Percentiles rank a stretch among this genome's conserved stretches.
Evolutionary conservation across 345 rosid genomes (phyloP).

Genomic region (Citropsis articulata): DNA sequence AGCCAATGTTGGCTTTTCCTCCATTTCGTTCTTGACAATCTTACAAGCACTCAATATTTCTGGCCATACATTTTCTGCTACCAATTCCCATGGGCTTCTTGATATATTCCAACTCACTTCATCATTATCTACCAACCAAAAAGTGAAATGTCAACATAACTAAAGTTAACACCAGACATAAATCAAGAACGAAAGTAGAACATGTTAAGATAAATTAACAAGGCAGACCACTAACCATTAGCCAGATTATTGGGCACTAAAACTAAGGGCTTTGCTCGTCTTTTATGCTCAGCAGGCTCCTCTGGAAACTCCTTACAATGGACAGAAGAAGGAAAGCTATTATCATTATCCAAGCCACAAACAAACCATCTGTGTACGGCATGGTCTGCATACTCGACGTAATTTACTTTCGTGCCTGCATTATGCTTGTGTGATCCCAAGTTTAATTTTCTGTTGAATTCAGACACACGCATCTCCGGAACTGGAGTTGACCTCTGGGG

Average conservation of each 20-base stretch:
- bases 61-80: constrained; percentile 47
- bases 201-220: constrained; percentile 4
- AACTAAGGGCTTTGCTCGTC: constrained; percentile 32
- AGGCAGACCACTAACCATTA: constrained; percentile 24
- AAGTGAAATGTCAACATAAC: not conserved
- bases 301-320: constrained; percentile 35
- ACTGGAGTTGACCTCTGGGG: not conserved
- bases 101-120: constrained; percentile 12
- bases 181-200: constrained; percentile 7
- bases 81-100: constrained; percentile 33
- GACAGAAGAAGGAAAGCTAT: constrained; percentile 29
- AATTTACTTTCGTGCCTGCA: not conserved
- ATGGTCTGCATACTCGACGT: constrained; percentile 15
- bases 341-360: constrained; percentile 40
- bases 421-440: not conserved
- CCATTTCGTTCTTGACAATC: too few species aligned
- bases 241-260: constrained; percentile 28
- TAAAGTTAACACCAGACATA: not conserved
- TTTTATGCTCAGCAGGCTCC: constrained; percentile 23
- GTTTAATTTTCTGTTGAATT: constrained; percentile 1
- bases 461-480: constrained; percentile 2
- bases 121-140: constrained; percentile 6
- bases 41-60: constrained; percentile 28
- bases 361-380: constrained; percentile 27
- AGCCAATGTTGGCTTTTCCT: too few species aligned